A percentile compares a stretch with the other conserved stretches of the same genome.
Evolutionary conservation across 1,284 basidiomycete species (phyloP).

Genomic region (Marasmius tenuissimus): DNA sequence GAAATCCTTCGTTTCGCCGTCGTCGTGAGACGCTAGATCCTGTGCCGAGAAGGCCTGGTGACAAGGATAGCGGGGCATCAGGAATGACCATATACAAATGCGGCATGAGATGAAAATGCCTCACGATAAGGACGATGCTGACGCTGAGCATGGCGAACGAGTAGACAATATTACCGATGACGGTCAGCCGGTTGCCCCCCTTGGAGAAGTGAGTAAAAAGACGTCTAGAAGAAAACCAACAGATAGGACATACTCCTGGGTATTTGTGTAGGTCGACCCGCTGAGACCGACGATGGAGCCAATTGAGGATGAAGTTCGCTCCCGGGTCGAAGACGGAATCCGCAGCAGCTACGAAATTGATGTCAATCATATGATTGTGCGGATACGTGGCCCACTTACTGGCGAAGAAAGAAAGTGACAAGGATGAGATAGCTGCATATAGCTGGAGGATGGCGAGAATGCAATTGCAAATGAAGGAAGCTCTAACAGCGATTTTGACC

Average conservation of each 20-base stretch:
- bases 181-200: conserved; percentile 86
- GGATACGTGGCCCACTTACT: conserved; percentile 26
- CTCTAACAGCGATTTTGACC: conserved; percentile 87
- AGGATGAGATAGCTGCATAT: conserved; percentile 85
- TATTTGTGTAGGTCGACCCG: conserved; percentile 82
- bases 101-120: conserved; percentile 25
- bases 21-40: conserved; percentile 60
- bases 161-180: conserved; percentile 89
- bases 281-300: conserved; percentile 75
- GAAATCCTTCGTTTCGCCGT: conserved; percentile 61
- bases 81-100: not conserved
- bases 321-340: conserved; percentile 93
- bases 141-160: conserved; percentile 45
- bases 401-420: conserved; percentile 86
- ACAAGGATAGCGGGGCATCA: not conserved
- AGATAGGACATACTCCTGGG: conserved; percentile 53
- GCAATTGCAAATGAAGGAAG: conserved; percentile 81
- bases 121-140: conserved; percentile 83
- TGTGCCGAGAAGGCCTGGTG: conserved; percentile 49
- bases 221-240: not conserved
- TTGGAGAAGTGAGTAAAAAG: not conserved
- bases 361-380: not conserved
- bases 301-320: conserved; percentile 84
- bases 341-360: conserved; percentile 50
- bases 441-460: conserved; percentile 75